These are phyloP conservation scores for Eremothecium cymbalariae DNA, from an alignment of 1,139 yeast genomes.

Conservation along the genomic window DNA sequence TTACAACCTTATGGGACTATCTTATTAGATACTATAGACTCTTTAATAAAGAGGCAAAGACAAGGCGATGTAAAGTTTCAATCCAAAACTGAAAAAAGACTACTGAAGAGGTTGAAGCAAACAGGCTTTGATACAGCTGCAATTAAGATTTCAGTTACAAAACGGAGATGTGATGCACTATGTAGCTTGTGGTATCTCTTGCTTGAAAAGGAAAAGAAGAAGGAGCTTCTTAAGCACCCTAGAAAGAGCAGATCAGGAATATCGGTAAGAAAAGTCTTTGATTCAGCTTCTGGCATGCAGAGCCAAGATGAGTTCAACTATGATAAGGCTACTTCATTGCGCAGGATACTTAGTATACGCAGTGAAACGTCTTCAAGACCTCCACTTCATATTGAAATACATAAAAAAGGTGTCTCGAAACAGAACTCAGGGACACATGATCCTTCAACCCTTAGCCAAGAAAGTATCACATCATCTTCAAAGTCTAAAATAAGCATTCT, in stretches of 20 bases:
- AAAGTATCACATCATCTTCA: neutral
- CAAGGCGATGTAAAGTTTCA: constrained; percentile 40
- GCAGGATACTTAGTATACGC: constrained; percentile 15
- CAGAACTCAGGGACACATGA: too few relatives aligned
- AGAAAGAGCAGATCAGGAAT: constrained; percentile 47
- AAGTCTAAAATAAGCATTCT: constrained; percentile 9
- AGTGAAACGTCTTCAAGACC: constrained; percentile 11
- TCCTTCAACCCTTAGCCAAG: neutral
- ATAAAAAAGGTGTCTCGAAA: too few relatives aligned
- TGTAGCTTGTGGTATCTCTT: constrained; percentile 81
- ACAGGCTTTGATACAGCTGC: constrained; percentile 60
- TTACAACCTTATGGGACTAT: constrained; percentile 42
- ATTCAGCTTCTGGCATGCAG: constrained; percentile 10
- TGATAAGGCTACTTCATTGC: constrained; percentile 15
- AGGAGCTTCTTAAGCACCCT: constrained; percentile 37
- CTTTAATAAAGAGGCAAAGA: constrained; percentile 38
- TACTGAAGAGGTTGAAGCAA: constrained; percentile 56
- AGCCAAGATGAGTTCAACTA: constrained; percentile 6
- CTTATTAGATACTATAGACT: constrained; percentile 37
- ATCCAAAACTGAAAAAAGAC: constrained; percentile 54
- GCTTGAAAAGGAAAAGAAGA: constrained; percentile 53
- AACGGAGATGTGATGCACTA: constrained; percentile 62
- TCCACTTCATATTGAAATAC: too few relatives aligned
- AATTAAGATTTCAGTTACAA: constrained; percentile 52
- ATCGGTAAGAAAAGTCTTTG: constrained; percentile 29